Evolutionary conservation across 2,329 filamentous ascomycete genomes (phyloP).

Genomic region (Chrysoporthe austroafricana): DNA sequence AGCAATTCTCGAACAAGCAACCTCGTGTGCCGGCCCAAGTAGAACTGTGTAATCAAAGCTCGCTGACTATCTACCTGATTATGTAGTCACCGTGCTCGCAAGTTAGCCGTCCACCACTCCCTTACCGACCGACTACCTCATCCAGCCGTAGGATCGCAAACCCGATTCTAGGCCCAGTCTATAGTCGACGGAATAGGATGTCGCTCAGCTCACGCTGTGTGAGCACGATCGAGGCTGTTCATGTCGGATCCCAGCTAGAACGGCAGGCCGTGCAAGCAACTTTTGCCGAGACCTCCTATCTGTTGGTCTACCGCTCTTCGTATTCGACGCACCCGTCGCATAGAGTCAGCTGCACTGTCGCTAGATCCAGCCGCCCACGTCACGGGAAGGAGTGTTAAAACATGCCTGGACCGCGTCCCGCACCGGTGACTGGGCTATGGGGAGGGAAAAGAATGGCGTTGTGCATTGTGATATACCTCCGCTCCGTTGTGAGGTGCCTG

Average conservation of each 20-base stretch:
- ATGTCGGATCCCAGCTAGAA: background rate
- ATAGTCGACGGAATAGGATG: background rate
- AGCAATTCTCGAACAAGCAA: background rate
- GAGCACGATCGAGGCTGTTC: background rate
- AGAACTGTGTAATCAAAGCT: background rate
- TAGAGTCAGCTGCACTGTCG: conserved; percentile 1
- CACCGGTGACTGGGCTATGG: background rate
- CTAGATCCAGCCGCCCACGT: conserved; percentile 5
- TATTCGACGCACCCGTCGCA: background rate
- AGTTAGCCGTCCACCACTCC: background rate
- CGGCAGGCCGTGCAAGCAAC: background rate
- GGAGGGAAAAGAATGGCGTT: background rate
- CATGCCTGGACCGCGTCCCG: background rate
- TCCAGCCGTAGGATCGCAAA: background rate
- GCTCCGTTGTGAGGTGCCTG: background rate
- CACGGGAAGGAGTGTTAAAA: background rate
- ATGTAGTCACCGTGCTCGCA: background rate
- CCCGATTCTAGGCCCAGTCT: background rate
- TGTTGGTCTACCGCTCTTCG: background rate
- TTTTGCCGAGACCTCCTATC: background rate
- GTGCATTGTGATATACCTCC: background rate
- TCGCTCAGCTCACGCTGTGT: background rate
- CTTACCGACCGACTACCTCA: background rate
- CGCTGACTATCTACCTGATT: background rate
- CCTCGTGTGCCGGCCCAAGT: background rate